A percentile compares a stretch with the other conserved stretches of the same genome.
These are phyloP conservation scores for Zygnema cylindricum DNA, from an alignment of 139 green algal genomes.

Conservation along the genomic window DNA sequence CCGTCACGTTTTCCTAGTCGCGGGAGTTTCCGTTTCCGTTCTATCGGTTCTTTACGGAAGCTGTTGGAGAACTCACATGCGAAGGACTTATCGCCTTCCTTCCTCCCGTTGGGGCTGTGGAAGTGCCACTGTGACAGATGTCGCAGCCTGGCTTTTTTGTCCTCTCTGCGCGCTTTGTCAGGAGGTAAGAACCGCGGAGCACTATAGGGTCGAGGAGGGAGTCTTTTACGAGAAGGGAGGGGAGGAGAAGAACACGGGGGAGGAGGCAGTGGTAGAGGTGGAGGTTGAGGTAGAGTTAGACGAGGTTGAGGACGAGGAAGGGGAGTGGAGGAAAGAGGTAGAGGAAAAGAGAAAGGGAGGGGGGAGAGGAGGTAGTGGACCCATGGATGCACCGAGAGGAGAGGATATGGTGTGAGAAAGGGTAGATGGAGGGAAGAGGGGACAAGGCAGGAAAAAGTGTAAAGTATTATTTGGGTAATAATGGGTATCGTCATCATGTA, in stretches of 20 bases:
- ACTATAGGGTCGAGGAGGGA: constrained; percentile 13
- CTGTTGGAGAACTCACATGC: constrained; percentile 46
- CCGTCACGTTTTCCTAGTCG: background rate
- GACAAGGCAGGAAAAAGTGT: background rate
- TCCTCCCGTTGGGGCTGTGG: background rate
- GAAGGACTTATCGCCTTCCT: constrained; percentile 18
- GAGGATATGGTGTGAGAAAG: background rate
- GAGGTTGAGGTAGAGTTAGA: background rate
- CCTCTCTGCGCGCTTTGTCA: constrained; percentile 42
- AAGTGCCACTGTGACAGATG: background rate
- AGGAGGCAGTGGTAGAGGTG: background rate
- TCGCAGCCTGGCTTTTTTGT: constrained; percentile 5
- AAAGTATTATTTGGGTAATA: no score
- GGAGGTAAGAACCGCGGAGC: constrained; percentile 41
- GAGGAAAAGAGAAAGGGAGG: background rate
- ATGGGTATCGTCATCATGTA: no score
- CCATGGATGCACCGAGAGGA: background rate
- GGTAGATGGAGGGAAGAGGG: background rate
- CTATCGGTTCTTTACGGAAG: constrained; percentile 42
- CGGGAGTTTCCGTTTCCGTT: background rate
- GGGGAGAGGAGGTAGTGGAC: background rate
- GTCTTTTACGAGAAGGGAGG: background rate
- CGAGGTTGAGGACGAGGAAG: background rate
- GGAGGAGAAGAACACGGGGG: background rate
- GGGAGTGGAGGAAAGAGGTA: background rate